Evolutionary conservation across 495 filamentous ascomycete species (phyloP).

Genomic region (Talaromyces wortmannii): DNA sequence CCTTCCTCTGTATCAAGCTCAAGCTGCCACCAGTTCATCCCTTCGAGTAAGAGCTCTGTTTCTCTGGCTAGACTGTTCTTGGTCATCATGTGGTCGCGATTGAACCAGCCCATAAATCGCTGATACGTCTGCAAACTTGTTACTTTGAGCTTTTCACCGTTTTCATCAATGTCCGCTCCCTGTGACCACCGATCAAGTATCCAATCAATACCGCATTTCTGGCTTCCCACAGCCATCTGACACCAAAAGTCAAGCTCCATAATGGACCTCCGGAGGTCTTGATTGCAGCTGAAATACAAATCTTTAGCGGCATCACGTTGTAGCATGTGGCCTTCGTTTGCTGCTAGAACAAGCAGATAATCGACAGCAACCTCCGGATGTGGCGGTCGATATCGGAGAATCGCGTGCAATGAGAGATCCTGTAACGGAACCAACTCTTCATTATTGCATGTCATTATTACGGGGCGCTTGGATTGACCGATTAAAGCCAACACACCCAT

Average conservation of each 20-base stretch:
- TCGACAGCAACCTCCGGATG: slow-evolving; percentile 65
- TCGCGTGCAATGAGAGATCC: slow-evolving; percentile 69
- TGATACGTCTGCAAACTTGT: slow-evolving; percentile 77
- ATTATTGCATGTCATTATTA: slow-evolving; percentile 92
- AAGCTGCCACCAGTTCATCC: slow-evolving; percentile 32
- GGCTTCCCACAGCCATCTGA: slow-evolving; percentile 89
- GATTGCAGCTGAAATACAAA: slow-evolving; percentile 59
- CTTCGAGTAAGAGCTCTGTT: slow-evolving; percentile 24
- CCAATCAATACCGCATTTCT: slow-evolving; percentile 85
- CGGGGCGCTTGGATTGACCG: slow-evolving; percentile 76
- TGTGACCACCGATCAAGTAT: slow-evolving; percentile 67
- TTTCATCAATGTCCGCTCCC: slow-evolving; percentile 57
- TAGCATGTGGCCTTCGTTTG: slow-evolving; percentile 84
- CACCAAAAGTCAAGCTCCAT: slow-evolving; percentile 93
- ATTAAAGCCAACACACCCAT: slow-evolving; percentile 69
- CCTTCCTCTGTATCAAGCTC: slow-evolving; percentile 8
- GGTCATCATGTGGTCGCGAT: slow-evolving; percentile 41
- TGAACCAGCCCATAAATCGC: slow-evolving; percentile 70
- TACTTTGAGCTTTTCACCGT: slow-evolving; percentile 64
- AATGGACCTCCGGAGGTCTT: slow-evolving; percentile 76
- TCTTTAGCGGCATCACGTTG: slow-evolving; percentile 55
- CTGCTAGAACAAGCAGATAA: slow-evolving; percentile 75
- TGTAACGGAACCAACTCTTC: slow-evolving; percentile 68
- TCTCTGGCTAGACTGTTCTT: slow-evolving; percentile 13
- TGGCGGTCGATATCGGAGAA: slow-evolving; percentile 72